These are phyloP conservation scores for Cutaneotrichosporon sp. DNA, from an alignment of 1,284 basidiomycete species.

Conservation along the genomic window DNA sequence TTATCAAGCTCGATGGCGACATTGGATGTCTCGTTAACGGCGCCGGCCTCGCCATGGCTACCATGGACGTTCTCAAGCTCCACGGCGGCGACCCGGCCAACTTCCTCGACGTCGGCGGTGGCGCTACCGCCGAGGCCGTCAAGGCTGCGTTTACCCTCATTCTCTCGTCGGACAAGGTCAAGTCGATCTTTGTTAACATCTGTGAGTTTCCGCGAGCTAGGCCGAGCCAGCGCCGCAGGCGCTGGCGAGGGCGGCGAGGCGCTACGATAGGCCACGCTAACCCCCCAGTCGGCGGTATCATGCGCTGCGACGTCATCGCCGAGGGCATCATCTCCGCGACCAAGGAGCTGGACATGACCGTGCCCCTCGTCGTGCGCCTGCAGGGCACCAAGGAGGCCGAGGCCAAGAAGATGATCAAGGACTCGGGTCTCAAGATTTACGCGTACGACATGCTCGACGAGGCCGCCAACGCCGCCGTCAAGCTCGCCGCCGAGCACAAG, in stretches of 20 bases:
- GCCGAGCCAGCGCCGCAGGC: neutral
- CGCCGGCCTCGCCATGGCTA: conserved; percentile 98
- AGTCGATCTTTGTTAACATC: conserved; percentile 99
- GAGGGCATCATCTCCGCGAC: conserved; percentile 98
- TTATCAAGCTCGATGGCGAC: conserved; percentile 98
- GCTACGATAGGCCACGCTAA: conserved; percentile 29
- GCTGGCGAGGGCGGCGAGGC: no score
- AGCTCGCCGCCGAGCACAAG: conserved; percentile 52
- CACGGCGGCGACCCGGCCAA: conserved; percentile 97
- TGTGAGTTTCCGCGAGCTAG: conserved; percentile 44
- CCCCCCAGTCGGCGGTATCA: conserved; percentile 64
- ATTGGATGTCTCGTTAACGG: conserved; percentile 98
- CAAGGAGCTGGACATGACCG: conserved; percentile 75
- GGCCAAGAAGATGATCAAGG: conserved; percentile 88
- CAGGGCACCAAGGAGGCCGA: conserved; percentile 96
- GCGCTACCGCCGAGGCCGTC: conserved; percentile 95
- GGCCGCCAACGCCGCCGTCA: conserved; percentile 74
- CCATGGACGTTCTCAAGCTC: conserved; percentile 96
- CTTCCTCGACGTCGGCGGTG: conserved; percentile 93
- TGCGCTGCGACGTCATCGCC: conserved; percentile 94
- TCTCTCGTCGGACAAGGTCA: conserved; percentile 82
- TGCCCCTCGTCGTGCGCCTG: conserved; percentile 88
- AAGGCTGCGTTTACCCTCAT: conserved; percentile 99
- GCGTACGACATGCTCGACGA: conserved; percentile 47
- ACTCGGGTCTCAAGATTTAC: conserved; percentile 87